phyloP scores from a whole-genome alignment of 192 early-diverging fungal species.

The Coemansia sp. region DNA sequence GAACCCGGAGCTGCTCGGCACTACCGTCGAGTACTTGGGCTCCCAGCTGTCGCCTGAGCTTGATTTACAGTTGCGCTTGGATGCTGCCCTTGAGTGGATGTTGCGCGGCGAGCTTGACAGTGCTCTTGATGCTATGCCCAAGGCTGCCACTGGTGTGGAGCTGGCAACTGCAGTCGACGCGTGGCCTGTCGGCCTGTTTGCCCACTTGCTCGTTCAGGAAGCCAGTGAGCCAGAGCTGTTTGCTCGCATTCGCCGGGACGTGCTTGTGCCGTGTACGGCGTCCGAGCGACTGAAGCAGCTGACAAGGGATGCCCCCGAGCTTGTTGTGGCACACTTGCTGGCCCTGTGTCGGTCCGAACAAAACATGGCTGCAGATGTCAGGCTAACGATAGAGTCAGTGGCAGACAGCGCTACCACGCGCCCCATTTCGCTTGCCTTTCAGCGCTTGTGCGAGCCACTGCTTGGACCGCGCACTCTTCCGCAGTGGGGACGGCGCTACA shows the following conservation, averaged over 20 bases:
- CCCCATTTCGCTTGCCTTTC: constrained; percentile 7
- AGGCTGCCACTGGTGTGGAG: not conserved
- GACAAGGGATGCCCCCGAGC: constrained; percentile 12
- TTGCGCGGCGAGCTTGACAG: constrained; percentile 23
- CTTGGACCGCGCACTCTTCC: constrained; percentile 2
- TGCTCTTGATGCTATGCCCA: not conserved
- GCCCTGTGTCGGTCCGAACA: constrained; percentile 19
- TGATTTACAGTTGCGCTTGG: constrained; percentile 6
- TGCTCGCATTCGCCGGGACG: constrained; percentile 7
- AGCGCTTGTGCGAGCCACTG: not conserved
- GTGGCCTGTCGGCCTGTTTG: constrained; percentile 17
- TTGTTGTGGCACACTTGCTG: constrained; percentile 18
- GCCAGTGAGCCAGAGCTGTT: constrained; percentile 12
- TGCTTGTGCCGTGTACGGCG: constrained; percentile 18
- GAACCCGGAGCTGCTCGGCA: constrained; percentile 17
- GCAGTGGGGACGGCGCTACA: constrained; percentile 47
- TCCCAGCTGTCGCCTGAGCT: constrained; percentile 3
- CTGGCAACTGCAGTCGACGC: not conserved
- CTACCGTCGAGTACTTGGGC: not conserved
- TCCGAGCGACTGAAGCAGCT: constrained; percentile 8
- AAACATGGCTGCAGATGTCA: constrained; percentile 6
- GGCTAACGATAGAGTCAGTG: not conserved
- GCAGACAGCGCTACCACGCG: not conserved
- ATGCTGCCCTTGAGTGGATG: constrained; percentile 30
- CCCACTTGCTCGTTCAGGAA: constrained; percentile 26